Conservation (phyloP, 768 basidiomycete genomes). For the Suillus luteus region DNA sequence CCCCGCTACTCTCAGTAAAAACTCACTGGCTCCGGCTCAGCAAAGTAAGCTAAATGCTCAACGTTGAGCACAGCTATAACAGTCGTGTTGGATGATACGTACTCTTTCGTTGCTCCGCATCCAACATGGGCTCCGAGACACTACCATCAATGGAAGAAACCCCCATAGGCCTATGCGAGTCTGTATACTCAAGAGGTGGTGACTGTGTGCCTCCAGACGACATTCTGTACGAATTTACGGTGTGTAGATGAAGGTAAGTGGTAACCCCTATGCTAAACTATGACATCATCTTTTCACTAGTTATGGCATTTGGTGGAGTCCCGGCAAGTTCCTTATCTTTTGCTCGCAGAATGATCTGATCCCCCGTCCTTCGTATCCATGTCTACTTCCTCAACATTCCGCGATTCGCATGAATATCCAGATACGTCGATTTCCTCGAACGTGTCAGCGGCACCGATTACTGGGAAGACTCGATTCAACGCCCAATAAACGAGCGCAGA, state of each 20-base stretch:
- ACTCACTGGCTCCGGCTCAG: conserved; percentile 1
- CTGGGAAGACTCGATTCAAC: conserved; percentile 62
- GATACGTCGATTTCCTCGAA: conserved; percentile 66
- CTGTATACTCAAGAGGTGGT: conserved; percentile 55
- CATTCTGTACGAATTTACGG: conserved; percentile 8
- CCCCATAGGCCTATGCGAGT: conserved; percentile 49
- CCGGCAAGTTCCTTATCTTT: not conserved
- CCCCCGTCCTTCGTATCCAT: not conserved
- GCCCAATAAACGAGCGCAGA: conserved; percentile 64
- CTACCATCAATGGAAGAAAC: conserved; percentile 44
- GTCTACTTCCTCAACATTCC: conserved; percentile 1
- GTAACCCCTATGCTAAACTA: not conserved
- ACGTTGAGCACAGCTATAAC: not conserved
- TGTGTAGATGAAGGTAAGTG: not conserved
- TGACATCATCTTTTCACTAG: not conserved
- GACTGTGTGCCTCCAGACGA: conserved; percentile 49
- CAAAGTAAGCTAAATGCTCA: conserved; percentile 23
- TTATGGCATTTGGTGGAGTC: not conserved
- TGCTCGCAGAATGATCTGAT: not conserved
- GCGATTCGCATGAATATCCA: conserved; percentile 8
- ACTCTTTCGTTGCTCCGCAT: conserved; percentile 50
- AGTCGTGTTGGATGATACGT: not conserved
- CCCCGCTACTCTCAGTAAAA: not conserved
- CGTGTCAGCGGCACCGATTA: conserved; percentile 45
- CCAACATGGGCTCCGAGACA: conserved; percentile 39